These are phyloP conservation scores for Hortiboletus flavorubellus DNA, from an alignment of 768 basidiomycete species.

Conservation along the genomic window DNA sequence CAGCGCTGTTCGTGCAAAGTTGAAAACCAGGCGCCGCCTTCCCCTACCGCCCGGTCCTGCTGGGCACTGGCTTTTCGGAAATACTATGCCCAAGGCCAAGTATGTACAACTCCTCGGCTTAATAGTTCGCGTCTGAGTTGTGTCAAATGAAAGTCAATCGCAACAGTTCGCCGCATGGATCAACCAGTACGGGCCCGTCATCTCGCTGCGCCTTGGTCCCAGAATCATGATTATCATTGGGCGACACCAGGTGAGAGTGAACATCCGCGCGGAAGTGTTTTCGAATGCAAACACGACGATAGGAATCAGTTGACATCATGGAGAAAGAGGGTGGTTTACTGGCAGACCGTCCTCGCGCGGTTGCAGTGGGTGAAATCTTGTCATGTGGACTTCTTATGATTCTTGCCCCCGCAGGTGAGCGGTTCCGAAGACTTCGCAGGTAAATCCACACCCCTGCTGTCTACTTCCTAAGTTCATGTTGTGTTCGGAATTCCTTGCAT, in stretches of 20 bases:
- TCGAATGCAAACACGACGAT: not conserved
- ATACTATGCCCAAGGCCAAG: conserved; percentile 25
- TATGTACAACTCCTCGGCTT: conserved; percentile 4
- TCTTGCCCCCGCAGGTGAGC: conserved; percentile 53
- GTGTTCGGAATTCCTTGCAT: not conserved
- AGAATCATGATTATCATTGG: conserved; percentile 32
- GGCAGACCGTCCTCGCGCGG: conserved; percentile 52
- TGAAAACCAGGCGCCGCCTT: conserved; percentile 13
- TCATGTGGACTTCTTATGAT: conserved; percentile 57
- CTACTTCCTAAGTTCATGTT: not conserved
- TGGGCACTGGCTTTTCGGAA: conserved; percentile 34
- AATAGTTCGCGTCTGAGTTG: not conserved
- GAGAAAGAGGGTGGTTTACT: conserved; percentile 58
- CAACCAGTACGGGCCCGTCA: conserved; percentile 58
- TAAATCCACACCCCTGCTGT: conserved; percentile 17
- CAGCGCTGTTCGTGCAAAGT: conserved; percentile 5
- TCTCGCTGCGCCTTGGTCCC: conserved; percentile 51
- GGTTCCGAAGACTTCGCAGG: conserved; percentile 61
- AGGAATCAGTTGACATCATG: conserved; percentile 65
- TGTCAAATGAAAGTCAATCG: conserved; percentile 19
- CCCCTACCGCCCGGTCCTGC: conserved; percentile 32
- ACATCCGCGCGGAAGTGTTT: not conserved
- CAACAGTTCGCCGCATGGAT: conserved; percentile 55
- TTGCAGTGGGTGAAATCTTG: conserved; percentile 58
- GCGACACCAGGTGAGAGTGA: conserved; percentile 33